phyloP scores from a whole-genome alignment of 305 asterid genomes.

The Fraxinus angustifolia region DNA sequence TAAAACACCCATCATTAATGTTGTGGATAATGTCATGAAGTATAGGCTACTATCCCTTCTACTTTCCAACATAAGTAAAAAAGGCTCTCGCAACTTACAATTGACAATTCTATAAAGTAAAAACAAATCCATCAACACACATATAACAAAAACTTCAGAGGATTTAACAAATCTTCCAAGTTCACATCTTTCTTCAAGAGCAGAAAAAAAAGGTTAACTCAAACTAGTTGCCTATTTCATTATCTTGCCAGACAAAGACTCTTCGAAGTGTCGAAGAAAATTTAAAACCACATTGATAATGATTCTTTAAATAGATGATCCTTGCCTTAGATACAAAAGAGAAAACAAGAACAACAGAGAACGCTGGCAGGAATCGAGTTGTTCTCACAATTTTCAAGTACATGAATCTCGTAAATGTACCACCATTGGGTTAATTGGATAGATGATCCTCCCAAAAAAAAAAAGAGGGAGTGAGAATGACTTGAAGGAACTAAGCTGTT shows the following conservation, averaged over 20 bases:
- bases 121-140: not conserved
- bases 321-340: not conserved
- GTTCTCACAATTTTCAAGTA: not conserved
- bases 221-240: not conserved
- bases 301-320: not conserved
- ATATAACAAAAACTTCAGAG: not conserved
- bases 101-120: not conserved
- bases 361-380: not conserved
- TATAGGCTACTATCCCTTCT: not conserved
- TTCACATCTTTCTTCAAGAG: not conserved
- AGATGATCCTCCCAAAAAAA: not conserved
- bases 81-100: not conserved
- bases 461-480: not conserved
- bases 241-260: not conserved
- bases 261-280: not conserved
- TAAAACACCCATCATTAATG: not conserved
- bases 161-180: not conserved
- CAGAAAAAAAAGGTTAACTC: not conserved
- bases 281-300: not conserved
- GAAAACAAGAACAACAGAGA: not conserved
- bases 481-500: not conserved
- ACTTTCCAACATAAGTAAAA: not conserved
- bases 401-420: not conserved
- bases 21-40: not conserved
- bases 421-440: not conserved